Percentiles rank a stretch among this genome's conserved stretches.
Conservation (phyloP, 2,329 filamentous ascomycete species). For the Neopestalotiopsis sp. region DNA sequence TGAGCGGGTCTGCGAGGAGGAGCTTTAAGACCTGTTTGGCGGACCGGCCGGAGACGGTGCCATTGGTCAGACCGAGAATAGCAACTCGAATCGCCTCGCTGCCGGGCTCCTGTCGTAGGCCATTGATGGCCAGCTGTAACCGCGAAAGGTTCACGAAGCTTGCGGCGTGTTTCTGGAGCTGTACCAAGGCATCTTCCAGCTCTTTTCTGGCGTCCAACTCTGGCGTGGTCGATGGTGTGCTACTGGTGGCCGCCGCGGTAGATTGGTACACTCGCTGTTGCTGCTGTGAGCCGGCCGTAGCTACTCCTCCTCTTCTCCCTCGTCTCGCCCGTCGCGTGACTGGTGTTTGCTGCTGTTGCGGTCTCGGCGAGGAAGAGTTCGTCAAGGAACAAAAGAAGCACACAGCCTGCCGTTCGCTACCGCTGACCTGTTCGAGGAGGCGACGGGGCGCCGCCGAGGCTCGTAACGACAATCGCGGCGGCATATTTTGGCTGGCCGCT, state of each 20-base stretch:
- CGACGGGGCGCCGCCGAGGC: constrained; percentile 27
- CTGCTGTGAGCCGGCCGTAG: constrained; percentile 15
- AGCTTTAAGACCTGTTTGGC: constrained; percentile 72
- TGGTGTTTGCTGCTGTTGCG: constrained; percentile 1
- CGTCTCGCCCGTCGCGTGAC: constrained; percentile 25
- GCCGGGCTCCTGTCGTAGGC: constrained; percentile 61
- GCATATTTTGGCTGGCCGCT: constrained; percentile 27
- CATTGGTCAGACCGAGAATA: constrained; percentile 53
- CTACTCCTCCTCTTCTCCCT: constrained; percentile 16
- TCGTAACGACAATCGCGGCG: constrained; percentile 36
- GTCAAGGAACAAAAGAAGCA: constrained; percentile 39
- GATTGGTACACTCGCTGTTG: constrained; percentile 28
- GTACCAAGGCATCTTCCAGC: constrained; percentile 62
- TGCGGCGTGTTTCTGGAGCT: constrained; percentile 65
- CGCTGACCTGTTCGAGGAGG: constrained; percentile 19
- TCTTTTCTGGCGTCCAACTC: constrained; percentile 49
- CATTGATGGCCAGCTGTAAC: constrained; percentile 72
- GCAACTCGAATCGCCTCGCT: constrained; percentile 64
- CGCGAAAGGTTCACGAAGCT: constrained; percentile 71
- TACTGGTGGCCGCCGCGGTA: constrained; percentile 18
- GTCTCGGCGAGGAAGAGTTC: constrained; percentile 11
- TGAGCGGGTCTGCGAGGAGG: constrained; percentile 73
- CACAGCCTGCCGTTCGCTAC: constrained; percentile 23
- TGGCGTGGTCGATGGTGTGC: constrained; percentile 12
- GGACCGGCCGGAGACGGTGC: constrained; percentile 45